Conservation (phyloP, 352 stramenopile species). For the Phytopythium ostracodes region DNA sequence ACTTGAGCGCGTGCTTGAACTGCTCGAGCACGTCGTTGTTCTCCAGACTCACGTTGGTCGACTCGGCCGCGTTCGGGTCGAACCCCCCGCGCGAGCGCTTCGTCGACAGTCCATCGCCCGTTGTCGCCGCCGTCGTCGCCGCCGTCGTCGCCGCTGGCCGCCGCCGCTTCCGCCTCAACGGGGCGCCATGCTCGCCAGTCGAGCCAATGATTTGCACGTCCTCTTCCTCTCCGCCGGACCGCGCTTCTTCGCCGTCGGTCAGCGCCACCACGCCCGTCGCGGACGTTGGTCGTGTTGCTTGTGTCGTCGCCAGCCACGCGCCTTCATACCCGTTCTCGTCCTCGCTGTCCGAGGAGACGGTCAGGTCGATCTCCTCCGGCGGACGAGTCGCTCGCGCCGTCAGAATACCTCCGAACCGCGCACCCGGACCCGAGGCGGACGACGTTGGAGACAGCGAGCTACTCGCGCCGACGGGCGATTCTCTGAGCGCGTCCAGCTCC, state of each 20-base stretch:
- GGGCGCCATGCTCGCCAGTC: constrained; percentile 7
- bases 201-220: constrained; percentile 57
- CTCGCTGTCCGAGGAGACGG: constrained; percentile 49
- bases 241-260: constrained; percentile 9
- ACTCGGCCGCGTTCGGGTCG: constrained; percentile 47
- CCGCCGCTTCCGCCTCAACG: constrained; percentile 42
- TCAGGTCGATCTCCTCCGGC: constrained; percentile 64
- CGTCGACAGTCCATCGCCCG: neutral
- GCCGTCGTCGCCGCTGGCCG: constrained; percentile 11
- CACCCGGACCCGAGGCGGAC: too few species aligned
- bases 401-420: neutral
- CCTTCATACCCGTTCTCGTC: constrained; percentile 6
- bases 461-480: neutral
- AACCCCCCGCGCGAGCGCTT: constrained; percentile 28
- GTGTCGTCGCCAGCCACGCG: neutral
- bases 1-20: constrained; percentile 77
- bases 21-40: constrained; percentile 76
- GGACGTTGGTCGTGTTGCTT: constrained; percentile 2
- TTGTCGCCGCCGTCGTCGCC: constrained; percentile 6
- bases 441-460: neutral
- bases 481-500: neutral
- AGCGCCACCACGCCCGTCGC: constrained; percentile 8
- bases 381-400: neutral
- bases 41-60: constrained; percentile 62
- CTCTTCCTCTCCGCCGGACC: constrained; percentile 23